Base-by-base conservation (phyloP, 306 rosid species). In the Elaeagnus macrophylla region DNA sequence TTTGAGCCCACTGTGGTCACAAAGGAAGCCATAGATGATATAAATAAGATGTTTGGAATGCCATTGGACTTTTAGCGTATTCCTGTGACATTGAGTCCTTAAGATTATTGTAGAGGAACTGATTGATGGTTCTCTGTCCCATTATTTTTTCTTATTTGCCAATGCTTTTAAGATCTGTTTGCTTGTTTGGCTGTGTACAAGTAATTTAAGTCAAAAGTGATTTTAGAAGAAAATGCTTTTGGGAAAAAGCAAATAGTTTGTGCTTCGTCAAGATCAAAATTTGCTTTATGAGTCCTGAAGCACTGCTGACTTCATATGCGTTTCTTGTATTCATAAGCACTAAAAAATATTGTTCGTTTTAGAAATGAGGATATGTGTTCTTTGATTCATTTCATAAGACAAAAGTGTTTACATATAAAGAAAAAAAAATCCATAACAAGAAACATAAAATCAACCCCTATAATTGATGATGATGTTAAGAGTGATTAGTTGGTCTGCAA, bases 11-110 rank as follows among this genome's bases (percentile, higher is more conserved):
- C 96, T 32, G 36, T 84, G 40, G 68, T 63, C 54, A 91, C 94
- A 53, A 87, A 76, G 81, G 85, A 84, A 62, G 99, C 96, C 60
- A 72, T 80, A 79, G 95, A 84, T 51, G 93, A 91, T 56, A 91
- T 91, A 57, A 91, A 87, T 73, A 76, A 82, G 61, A 75, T 91
- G 99, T 91, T 91, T 66, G 83, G 74, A 40, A 75, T 80, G 96
- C 93, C 99, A 16, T 51, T 91, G 75, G 63, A 84, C 65, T 77
- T 83, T 65, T 83, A 80, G 75, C 14, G 57, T 38, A 5, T 0
- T 37, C 13, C 18, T 35, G 51, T 10, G 13, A 37, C 39, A 25
- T n/a, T 39, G 20, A 17, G 18, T 50, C 43, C n/a, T 53, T 39
- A 32, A 20, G 16, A 58, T 49, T 57, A 47, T 46, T 64, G 62